Evolutionary conservation across 768 basidiomycete species (phyloP), one percentile per base, ranked within the genome.

Genomic region (Lactarius deliciosus): DNA sequence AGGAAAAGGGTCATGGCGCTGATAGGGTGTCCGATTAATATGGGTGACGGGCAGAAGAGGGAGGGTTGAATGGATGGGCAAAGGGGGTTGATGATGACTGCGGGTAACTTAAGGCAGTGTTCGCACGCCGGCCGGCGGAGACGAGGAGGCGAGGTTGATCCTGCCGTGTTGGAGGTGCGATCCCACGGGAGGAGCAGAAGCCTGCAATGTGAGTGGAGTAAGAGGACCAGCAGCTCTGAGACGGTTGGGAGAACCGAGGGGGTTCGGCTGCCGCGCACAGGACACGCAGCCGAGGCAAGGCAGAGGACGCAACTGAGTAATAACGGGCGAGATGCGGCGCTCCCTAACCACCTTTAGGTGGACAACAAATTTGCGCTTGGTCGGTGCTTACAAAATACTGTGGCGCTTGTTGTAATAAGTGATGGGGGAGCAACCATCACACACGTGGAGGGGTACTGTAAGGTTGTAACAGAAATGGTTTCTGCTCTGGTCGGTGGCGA

Each of bases 261-360:
- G 10, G n/a, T 1, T 13, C 18, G 47, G 13, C 2, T 15, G 25
- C 50, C 18, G 60, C 30, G 9, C 43, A 45, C 47, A 22, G 47
- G 28, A 61, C 45, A 61, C 25, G 47, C 45, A 16, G 60, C 32
- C 11, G 8, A 20, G 60, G 47, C 32, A 53, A 50, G 60, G 60
- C 32, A 60, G 43, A 38, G 36, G 16, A 4, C 54, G 54, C 30
- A 20, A 18, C 54, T 15, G 47, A 50, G 22, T 50, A 13, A 32
- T 20, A 18, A 32, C 54, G 54, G 32, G 9, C 16, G 54, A 10
- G 11, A 32, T 18, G 54, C 20, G 16, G 54, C 54, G 22, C 45
- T 22, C n/a, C 43, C n/a, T 20, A n/a, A 45, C 43, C 20, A 20
- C 45, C 20, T 45, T 47, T 9, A 0, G 10, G 15, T 16, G 16